These are phyloP conservation scores for Suillus bovinus DNA, from an alignment of 768 basidiomycete genomes.

Conservation along the genomic window DNA sequence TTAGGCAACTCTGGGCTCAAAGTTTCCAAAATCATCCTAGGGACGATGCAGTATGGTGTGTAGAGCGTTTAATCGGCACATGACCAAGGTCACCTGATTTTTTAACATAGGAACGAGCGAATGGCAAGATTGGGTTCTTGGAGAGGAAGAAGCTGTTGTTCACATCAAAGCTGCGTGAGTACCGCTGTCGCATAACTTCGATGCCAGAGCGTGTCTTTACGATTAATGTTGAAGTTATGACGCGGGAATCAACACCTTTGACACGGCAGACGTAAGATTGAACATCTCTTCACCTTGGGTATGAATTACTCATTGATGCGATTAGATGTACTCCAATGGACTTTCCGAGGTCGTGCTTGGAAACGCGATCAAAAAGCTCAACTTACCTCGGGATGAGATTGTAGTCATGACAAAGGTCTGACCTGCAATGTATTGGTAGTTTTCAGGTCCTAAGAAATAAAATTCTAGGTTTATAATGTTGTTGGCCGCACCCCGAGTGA, in stretches of 20 bases:
- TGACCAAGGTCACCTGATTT: constrained; percentile 1
- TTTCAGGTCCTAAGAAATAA: neutral
- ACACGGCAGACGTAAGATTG: constrained; percentile 48
- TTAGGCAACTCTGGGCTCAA: constrained; percentile 45
- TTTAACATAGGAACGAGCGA: constrained; percentile 8
- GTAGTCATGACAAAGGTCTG: constrained; percentile 49
- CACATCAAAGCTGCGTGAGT: constrained; percentile 39
- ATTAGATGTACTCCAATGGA: constrained; percentile 38
- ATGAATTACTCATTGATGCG: constrained; percentile 22
- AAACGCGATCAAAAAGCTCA: constrained; percentile 43
- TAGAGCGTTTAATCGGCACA: neutral
- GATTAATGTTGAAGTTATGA: constrained; percentile 40
- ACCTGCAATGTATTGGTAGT: neutral
- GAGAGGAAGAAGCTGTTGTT: constrained; percentile 36
- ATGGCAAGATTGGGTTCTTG: constrained; percentile 35
- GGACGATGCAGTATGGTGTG: constrained; percentile 35
- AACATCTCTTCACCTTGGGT: constrained; percentile 32
- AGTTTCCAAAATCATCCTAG: constrained; percentile 40
- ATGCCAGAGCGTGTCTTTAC: neutral
- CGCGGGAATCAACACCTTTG: constrained; percentile 64
- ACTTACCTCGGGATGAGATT: constrained; percentile 43
- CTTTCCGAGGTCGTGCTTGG: constrained; percentile 45
- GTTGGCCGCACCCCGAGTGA: constrained; percentile 16
- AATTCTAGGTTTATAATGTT: constrained; percentile 13
- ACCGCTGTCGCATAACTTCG: neutral